These are phyloP conservation scores for Raffaelea arxii DNA, from an alignment of 2,329 filamentous ascomycete species.

Conservation along the genomic window DNA sequence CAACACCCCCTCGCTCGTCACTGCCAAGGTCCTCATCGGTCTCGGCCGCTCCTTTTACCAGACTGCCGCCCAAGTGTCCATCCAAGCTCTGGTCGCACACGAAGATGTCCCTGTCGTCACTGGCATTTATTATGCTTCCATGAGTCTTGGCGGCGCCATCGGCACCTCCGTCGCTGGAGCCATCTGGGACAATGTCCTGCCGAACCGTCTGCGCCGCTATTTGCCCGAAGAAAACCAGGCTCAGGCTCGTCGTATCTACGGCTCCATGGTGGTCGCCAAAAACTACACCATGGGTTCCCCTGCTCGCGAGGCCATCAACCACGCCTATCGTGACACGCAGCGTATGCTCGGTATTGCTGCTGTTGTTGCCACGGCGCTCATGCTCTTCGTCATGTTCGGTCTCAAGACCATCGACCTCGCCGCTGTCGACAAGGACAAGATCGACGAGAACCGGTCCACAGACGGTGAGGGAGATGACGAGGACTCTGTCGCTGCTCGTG, in stretches of 20 bases:
- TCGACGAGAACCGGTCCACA: too few relatives aligned
- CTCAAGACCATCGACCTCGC: constrained; percentile 3
- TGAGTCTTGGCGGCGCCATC: constrained; percentile 51
- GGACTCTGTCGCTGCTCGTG: too few relatives aligned
- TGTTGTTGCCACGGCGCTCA: background rate
- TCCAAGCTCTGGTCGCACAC: constrained; percentile 31
- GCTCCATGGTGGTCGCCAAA: constrained; percentile 20
- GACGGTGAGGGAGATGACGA: too few relatives aligned
- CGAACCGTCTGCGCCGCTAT: constrained; percentile 17
- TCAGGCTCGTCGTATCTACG: constrained; percentile 16
- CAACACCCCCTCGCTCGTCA: constrained; percentile 46
- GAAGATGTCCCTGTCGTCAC: constrained; percentile 53
- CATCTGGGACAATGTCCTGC: constrained; percentile 51
- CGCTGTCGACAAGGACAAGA: too few relatives aligned
- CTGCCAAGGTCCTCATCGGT: constrained; percentile 51
- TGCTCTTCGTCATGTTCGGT: constrained; percentile 6
- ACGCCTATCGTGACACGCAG: constrained; percentile 36
- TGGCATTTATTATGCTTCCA: constrained; percentile 49
- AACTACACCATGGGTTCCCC: constrained; percentile 29
- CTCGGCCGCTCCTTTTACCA: constrained; percentile 53
- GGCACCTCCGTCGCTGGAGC: constrained; percentile 49
- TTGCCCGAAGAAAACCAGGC: constrained; percentile 20
- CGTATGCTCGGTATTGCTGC: constrained; percentile 22
- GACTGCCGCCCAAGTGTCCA: constrained; percentile 34
- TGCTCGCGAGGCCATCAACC: constrained; percentile 30